A percentile compares a stretch with the other conserved stretches of the same genome.
phyloP scores from a whole-genome alignment of 208 protist species.

The Trypanosoma congolense region DNA sequence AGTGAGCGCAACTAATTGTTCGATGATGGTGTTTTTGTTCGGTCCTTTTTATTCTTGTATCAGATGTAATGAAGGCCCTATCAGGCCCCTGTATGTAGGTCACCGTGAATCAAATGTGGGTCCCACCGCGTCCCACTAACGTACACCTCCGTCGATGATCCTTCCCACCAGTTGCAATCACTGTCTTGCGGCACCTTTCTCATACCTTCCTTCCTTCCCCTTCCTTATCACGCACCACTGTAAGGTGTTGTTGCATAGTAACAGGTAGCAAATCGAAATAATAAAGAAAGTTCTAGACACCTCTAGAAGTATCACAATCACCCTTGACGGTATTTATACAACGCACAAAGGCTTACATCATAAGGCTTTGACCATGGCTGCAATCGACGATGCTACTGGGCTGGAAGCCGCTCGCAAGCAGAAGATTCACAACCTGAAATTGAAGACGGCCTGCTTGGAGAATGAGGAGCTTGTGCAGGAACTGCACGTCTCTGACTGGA shows the following conservation, averaged over 20 bases:
- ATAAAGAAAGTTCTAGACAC: no score
- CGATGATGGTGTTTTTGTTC: neutral
- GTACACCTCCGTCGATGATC: no score
- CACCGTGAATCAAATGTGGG: neutral
- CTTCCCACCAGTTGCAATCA: no score
- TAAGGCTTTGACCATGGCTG: constrained; percentile 29
- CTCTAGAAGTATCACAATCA: no score
- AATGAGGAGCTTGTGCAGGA: constrained; percentile 82
- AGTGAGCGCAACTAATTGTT: constrained; percentile 3
- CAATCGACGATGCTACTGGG: constrained; percentile 55
- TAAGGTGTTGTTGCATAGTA: no score
- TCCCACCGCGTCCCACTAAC: no score
- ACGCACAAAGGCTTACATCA: no score
- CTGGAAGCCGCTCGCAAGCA: constrained; percentile 83
- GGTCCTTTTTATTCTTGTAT: neutral
- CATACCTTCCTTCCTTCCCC: no score
- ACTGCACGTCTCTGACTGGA: constrained; percentile 81
- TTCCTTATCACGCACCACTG: no score
- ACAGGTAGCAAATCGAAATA: no score
- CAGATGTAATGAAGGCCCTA: constrained; percentile 4
- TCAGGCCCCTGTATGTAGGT: neutral
- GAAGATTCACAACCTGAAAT: constrained; percentile 86
- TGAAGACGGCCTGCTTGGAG: constrained; percentile 75
- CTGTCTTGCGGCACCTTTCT: no score
- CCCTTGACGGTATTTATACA: no score